Evolutionary conservation across 106 monocot species (phyloP).

Genomic region (Apostasia ramifera): DNA sequence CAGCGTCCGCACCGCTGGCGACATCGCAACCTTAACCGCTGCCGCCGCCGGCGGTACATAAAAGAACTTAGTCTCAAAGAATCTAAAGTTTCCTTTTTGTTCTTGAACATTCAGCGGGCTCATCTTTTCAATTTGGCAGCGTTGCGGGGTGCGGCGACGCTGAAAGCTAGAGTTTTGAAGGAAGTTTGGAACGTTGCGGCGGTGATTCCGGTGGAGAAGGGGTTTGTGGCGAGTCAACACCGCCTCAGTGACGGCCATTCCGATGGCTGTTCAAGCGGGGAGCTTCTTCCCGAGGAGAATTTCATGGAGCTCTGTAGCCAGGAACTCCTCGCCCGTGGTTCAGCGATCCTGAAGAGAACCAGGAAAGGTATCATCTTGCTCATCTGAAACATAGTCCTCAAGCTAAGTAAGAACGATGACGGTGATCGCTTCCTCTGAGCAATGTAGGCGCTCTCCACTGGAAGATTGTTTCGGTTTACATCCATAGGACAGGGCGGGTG

Average conservation of each 20-base stretch:
- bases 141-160: slow-evolving; percentile 64
- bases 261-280: too few species aligned
- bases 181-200: slow-evolving; percentile 91
- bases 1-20: slow-evolving; percentile 47
- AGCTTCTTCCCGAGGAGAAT: slow-evolving; percentile 20
- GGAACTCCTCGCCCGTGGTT: slow-evolving; percentile 67
- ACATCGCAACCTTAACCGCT: slow-evolving; percentile 59
- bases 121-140: slow-evolving; percentile 24
- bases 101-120: neutral
- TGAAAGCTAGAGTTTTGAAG: slow-evolving; percentile 77
- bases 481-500: slow-evolving; percentile 38
- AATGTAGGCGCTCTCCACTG: slow-evolving; percentile 63
- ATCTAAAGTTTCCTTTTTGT: neutral
- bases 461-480: slow-evolving; percentile 82
- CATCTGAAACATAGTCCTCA: neutral
- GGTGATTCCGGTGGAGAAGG: slow-evolving; percentile 78
- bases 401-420: too few species aligned
- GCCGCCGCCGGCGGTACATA: slow-evolving; percentile 68
- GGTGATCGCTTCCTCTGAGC: too few species aligned
- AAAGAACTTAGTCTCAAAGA: neutral
- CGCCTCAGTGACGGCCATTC: too few species aligned
- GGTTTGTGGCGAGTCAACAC: neutral
- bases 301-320: slow-evolving; percentile 69
- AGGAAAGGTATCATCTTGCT: slow-evolving; percentile 49
- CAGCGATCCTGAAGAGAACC: slow-evolving; percentile 80